Conservation (phyloP, 805 yeast genomes). For the Ogataea nakhonphanomensis region DNA sequence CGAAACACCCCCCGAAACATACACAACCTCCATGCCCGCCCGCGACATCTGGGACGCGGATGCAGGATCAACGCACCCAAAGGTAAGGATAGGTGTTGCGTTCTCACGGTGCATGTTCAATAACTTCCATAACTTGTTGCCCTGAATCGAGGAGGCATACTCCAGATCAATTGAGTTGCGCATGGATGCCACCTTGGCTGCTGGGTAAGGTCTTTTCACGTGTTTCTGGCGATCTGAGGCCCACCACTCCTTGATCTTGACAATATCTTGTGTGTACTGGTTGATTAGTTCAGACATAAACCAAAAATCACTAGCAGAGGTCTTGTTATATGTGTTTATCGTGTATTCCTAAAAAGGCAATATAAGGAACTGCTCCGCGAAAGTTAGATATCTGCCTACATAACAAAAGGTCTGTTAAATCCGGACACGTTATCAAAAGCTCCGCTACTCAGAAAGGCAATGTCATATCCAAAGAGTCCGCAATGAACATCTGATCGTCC, state of each 20-base stretch:
- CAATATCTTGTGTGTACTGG: conserved; percentile 14
- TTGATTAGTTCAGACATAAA: neutral
- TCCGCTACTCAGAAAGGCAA: conserved; percentile 11
- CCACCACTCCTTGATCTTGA: conserved; percentile 49
- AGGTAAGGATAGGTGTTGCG: conserved; percentile 48
- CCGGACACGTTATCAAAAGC: conserved; percentile 1
- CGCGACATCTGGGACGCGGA: conserved; percentile 56
- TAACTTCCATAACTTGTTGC: conserved; percentile 46
- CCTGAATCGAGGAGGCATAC: conserved; percentile 51
- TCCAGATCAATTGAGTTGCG: conserved; percentile 44
- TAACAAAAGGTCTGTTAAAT: conserved; percentile 1
- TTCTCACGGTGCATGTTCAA: conserved; percentile 39
- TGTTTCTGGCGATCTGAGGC: conserved; percentile 42
- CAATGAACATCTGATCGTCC: conserved; percentile 19
- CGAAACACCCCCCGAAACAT: conserved; percentile 62
- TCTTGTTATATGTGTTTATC: conserved; percentile 3
- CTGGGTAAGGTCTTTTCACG: conserved; percentile 49
- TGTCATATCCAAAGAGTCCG: conserved; percentile 17
- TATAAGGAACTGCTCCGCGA: neutral
- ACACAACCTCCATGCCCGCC: conserved; percentile 48
- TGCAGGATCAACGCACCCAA: conserved; percentile 62
- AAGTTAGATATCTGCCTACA: neutral
- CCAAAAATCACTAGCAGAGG: neutral
- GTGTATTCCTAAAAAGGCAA: conserved; percentile 7
- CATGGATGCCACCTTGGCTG: conserved; percentile 49